Base-by-base conservation (phyloP, 768 basidiomycete species). In the Cyathus striatus region DNA sequence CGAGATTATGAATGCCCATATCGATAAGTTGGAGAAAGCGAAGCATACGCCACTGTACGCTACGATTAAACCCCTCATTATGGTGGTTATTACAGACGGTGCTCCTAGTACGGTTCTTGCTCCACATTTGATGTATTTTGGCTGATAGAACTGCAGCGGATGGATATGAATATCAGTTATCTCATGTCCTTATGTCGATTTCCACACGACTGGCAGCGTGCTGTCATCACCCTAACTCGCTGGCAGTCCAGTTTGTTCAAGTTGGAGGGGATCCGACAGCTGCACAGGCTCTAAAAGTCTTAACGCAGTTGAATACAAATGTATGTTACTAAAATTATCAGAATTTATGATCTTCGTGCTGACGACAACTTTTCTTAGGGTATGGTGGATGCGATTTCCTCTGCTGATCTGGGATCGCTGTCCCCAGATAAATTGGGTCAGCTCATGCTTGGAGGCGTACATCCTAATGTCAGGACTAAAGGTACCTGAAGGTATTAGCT, bases 221-320 rank as follows among this genome's bases (percentile, higher is more conserved):
- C 9, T n/a, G 9, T 30, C 44, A 45, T 33, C 44, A 45, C 32
- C 40, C 44, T 22, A 45, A 45, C 39, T 45, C 44, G 9, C 13
- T 45, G 39, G 44, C 38, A 16, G 44, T 41, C 6, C 44, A 45
- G 32, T 45, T 45, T 25, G 44, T 45, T 17, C 44, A 45, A 17
- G 35, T 45, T 20, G 44, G 44, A 3, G n/a, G 12, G 4, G 44
- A 45, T 34, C 22, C 39, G 16, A 23, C n/a, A 9, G 38, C 44
- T 3, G 23, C 26, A 6, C n/a, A 12, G 5, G 21, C 27, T 16
- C 39, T 30, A 9, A 9, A 30, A n/a, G n/a, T 9, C 9, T n/a
- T 30, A 9, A n/a, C n/a, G 9, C 27, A 30, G n/a, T 9, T n/a
- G 9, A n/a, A 30, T 30, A 30, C 27, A 9, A n/a, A n/a, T 9